Percentiles rank a stretch among this genome's conserved stretches.
phyloP scores from a whole-genome alignment of 352 stramenopile genomes.

The Globisporangium iwayamae region DNA sequence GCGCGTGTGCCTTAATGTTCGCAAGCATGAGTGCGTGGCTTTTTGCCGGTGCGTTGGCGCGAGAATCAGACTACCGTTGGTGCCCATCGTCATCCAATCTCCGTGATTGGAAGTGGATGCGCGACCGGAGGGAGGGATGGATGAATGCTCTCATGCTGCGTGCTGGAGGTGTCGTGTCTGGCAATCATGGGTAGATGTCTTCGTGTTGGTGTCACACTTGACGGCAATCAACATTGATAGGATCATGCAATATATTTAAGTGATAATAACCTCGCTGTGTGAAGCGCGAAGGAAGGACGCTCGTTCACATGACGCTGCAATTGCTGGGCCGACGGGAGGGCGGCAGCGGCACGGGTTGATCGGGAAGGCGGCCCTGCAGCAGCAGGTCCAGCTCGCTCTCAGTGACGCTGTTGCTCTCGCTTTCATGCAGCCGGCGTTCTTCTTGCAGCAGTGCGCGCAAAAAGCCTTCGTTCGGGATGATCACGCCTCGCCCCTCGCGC shows the following conservation, averaged over 20 bases:
- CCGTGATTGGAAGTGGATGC: not conserved
- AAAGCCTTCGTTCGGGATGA: constrained; percentile 66
- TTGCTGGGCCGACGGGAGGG: not conserved
- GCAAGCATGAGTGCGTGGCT: not conserved
- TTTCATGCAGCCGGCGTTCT: constrained; percentile 41
- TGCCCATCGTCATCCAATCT: constrained; percentile 8
- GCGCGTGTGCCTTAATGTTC: not conserved
- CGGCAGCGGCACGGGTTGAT: constrained; percentile 12
- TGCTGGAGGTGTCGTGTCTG: not conserved
- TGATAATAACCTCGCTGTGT: not conserved
- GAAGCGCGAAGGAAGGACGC: too few species aligned
- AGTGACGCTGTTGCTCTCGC: constrained; percentile 36
- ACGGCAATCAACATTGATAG: not conserved
- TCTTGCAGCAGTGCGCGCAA: constrained; percentile 42
- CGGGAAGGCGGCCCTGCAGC: constrained; percentile 30
- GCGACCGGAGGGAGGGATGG: not conserved
- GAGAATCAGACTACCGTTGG: not conserved
- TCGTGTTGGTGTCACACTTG: not conserved
- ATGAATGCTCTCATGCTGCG: not conserved
- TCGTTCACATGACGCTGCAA: constrained; percentile 15
- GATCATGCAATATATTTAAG: not conserved
- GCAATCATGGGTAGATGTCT: not conserved
- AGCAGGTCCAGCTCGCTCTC: constrained; percentile 54
- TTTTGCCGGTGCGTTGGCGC: not conserved
- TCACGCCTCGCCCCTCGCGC: constrained; percentile 38